A percentile compares a stretch with the other conserved stretches of the same genome.
These are phyloP conservation scores for Calonectria henricotiae DNA, from an alignment of 2,329 filamentous ascomycete species.

Conservation along the genomic window DNA sequence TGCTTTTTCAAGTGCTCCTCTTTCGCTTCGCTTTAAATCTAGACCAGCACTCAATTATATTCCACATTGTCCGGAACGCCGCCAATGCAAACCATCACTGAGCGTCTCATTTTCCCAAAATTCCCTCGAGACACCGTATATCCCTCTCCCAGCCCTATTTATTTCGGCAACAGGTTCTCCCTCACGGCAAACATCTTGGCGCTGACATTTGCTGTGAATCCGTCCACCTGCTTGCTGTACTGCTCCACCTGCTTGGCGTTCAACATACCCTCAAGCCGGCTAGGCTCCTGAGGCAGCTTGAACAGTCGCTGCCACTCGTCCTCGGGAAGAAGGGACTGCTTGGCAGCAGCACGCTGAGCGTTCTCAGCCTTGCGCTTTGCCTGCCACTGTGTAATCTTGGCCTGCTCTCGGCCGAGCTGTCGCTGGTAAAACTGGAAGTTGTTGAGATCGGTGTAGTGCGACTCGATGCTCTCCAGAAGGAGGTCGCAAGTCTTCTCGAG, in stretches of 20 bases:
- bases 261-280: constrained; percentile 91
- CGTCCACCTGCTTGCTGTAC: constrained; percentile 97
- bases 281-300: constrained; percentile 97
- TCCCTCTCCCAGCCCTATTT: constrained; percentile 45
- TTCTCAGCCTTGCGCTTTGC: constrained; percentile 98
- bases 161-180: constrained; percentile 76
- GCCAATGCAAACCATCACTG: constrained; percentile 61
- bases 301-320: constrained; percentile 99
- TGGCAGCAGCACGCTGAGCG: constrained; percentile 84
- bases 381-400: constrained; percentile 98
- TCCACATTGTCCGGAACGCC: constrained; percentile 62
- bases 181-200: constrained; percentile 99
- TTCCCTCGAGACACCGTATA: constrained; percentile 51
- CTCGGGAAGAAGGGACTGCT: constrained; percentile 91
- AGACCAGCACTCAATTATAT: constrained; percentile 59
- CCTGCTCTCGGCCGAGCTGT: constrained; percentile 92
- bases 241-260: constrained; percentile 98
- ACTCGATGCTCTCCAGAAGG: constrained; percentile 96
- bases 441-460: constrained; percentile 98
- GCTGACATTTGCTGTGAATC: constrained; percentile 91
- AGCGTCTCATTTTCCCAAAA: constrained; percentile 53
- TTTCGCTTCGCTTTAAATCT: constrained; percentile 56
- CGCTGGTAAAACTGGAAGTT: constrained; percentile 98
- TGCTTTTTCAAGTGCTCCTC: constrained; percentile 53
- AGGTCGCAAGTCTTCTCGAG: constrained; percentile 98